phyloP scores from a whole-genome alignment of 192 early-diverging fungal genomes.

The Irineochytrium annulatum region DNA sequence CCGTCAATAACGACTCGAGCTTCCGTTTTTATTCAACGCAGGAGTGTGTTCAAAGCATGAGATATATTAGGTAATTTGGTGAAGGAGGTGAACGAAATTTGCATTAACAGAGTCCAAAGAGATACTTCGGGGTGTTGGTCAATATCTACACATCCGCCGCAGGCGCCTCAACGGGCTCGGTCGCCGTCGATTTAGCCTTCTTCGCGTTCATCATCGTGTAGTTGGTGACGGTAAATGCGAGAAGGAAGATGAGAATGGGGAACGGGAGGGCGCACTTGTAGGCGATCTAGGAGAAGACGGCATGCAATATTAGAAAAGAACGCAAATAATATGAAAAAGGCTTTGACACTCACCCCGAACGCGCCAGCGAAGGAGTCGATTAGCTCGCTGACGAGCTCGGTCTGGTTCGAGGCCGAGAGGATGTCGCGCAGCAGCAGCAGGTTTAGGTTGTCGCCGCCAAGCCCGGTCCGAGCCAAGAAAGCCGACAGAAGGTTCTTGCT shows the following conservation, averaged over 20 bases:
- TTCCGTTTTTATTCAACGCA: too few species aligned
- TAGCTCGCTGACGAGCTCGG: slow-evolving; percentile 11
- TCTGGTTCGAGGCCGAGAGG: not conserved
- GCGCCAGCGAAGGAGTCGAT: slow-evolving; percentile 13
- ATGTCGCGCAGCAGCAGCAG: slow-evolving; percentile 7
- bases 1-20: too few species aligned
- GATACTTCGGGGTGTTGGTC: too few species aligned
- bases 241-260: slow-evolving; percentile 32
- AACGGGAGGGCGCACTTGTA: slow-evolving; percentile 26
- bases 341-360: too few species aligned
- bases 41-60: too few species aligned
- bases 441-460: not conserved
- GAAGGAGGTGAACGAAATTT: too few species aligned
- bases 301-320: too few species aligned
- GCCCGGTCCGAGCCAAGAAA: not conserved
- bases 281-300: slow-evolving; percentile 6
- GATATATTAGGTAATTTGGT: too few species aligned
- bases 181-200: not conserved
- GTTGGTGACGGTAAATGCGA: slow-evolving; percentile 37
- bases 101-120: too few species aligned
- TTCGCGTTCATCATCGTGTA: slow-evolving; percentile 22
- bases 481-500: not conserved
- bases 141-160: too few species aligned
- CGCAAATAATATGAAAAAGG: too few species aligned
- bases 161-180: not conserved